Evolutionary conservation across 2,329 filamentous ascomycete genomes (phyloP), one percentile per base, ranked within the genome.

Genomic region (Macrophomina tecta): DNA sequence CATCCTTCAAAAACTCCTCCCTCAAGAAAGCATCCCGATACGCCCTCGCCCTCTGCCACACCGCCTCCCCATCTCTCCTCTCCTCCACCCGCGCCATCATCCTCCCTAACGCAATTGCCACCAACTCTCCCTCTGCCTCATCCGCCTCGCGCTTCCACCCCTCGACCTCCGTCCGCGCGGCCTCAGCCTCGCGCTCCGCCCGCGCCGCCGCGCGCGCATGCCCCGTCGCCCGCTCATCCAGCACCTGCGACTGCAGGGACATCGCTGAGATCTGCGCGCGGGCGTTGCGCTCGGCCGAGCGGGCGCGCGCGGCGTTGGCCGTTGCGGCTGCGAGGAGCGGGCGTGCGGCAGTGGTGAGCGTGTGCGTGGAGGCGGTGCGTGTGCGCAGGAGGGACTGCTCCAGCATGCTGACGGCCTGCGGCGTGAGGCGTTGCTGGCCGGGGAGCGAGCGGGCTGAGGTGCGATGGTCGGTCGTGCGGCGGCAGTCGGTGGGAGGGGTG

Each of bases 221-320:
- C 42, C 58, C 58, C 32, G 30, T 30, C 9, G 45, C 45, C 16
- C 58, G 58, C 58, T 62, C 58, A 9, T 62, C 58, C 30, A 62
- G 42, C 30, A 62, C 58, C 18, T 49, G 58, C 16, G 30, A 23
- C 32, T 62, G 58, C 58, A 49, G 8, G 42, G 49, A 62, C 28
- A 62, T 45, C 30, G 5, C 12, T 8, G 42, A 48, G 8, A 62
- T 36, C 42, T 48, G 42, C 30, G 42, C 5, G 16, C 32, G 45
- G 1, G 45, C 30, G 30, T 32, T 30, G 42, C 42, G 42, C 30
- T 62, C 58, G 8, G 58, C 58, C 9, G 28, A 34, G 42, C 58
- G 58, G 12, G 58, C 45, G 42, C 42, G 58, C 6, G 55, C 23
- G 38, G 40, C 28, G 28, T 23, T 6, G 4, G 23, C 16, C 40